phyloP scores from a whole-genome alignment of 2,329 filamentous ascomycete species.

The Rutstroemia sydowiana region DNA sequence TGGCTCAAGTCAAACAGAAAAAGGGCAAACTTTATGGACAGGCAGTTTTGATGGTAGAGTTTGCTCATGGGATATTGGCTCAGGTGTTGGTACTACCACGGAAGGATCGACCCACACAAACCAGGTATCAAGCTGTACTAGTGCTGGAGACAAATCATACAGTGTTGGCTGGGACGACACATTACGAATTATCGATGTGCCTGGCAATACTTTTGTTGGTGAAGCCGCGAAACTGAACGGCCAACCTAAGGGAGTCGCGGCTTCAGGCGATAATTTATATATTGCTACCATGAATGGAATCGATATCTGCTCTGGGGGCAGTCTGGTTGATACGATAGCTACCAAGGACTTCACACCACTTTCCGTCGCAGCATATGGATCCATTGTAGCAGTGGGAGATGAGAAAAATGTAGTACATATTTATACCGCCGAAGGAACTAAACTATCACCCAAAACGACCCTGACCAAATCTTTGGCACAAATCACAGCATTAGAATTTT shows the following conservation, averaged over 20 bases:
- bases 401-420: slow-evolving; percentile 69
- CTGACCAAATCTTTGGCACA: slow-evolving; percentile 62
- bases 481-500: slow-evolving; percentile 79
- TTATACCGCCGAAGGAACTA: slow-evolving; percentile 56
- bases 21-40: slow-evolving; percentile 64
- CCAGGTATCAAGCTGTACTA: slow-evolving; percentile 71
- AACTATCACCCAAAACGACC: slow-evolving; percentile 36
- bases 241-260: slow-evolving; percentile 71
- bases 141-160: slow-evolving; percentile 58
- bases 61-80: slow-evolving; percentile 71
- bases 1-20: slow-evolving; percentile 42
- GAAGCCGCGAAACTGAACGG: slow-evolving; percentile 59
- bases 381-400: slow-evolving; percentile 66
- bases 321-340: slow-evolving; percentile 50
- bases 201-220: slow-evolving; percentile 68
- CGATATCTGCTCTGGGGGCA: slow-evolving; percentile 51
- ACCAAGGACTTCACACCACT: slow-evolving; percentile 59
- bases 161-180: slow-evolving; percentile 94
- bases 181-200: slow-evolving; percentile 68
- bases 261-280: slow-evolving; percentile 42
- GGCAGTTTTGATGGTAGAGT: slow-evolving; percentile 89
- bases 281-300: slow-evolving; percentile 49
- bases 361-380: slow-evolving; percentile 61
- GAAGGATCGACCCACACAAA: slow-evolving; percentile 80
- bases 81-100: slow-evolving; percentile 60